Base-by-base conservation (phyloP, 371 early-diverging fungal genomes). In the Actinomucor elegans region DNA sequence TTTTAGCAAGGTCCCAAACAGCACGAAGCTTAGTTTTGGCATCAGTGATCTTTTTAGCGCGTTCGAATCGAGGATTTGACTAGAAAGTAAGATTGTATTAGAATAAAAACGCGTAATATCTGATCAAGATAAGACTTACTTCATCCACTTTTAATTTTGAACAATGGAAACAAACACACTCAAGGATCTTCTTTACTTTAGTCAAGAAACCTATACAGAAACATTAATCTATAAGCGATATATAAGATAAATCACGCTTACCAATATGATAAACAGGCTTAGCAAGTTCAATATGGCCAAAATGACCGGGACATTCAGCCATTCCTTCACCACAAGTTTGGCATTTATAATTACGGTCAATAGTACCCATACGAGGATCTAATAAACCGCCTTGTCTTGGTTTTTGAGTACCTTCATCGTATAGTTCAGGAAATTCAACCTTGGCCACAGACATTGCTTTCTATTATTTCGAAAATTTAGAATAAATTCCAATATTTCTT, bases 331-430 rank as follows among this genome's bases (percentile, higher is more conserved):
- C 91, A 75, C 99, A 99, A 7, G 99, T 99, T 64, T 88, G 89
- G 74, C 99, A 99, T 73, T 94, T 94, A 82, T 91, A 94, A 67
- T 93, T 94, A 53, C 98, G 91, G 68, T 99, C 99, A 48, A 98
- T 96, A 10, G 99, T 98, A 27, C 99, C 99, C 92, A 99, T 90
- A 33, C 97, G 88, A 43, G 97, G 90, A 75, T 99, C 99, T n/a
- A 96, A 77, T 28, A 99, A 80, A 50, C 99, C 99, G 31, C 68
- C 86, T 14, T 70, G 60, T 79, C 80, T 96, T 80, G 81, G 99
- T 48, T 81, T 77, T 55, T 87, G 94, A 18, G 87, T 86, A 51
- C 93, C 93, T 71, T 93, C 93, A 63, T 99, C 99, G 57, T 92
- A 88, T 38, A 94, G 82, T 69, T 99, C 99, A n/a, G 98, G 94